A percentile compares a stretch with the other conserved stretches of the same genome.
Conservation (phyloP, 23 red algal genomes). For the Gracilaria gracilis region DNA sequence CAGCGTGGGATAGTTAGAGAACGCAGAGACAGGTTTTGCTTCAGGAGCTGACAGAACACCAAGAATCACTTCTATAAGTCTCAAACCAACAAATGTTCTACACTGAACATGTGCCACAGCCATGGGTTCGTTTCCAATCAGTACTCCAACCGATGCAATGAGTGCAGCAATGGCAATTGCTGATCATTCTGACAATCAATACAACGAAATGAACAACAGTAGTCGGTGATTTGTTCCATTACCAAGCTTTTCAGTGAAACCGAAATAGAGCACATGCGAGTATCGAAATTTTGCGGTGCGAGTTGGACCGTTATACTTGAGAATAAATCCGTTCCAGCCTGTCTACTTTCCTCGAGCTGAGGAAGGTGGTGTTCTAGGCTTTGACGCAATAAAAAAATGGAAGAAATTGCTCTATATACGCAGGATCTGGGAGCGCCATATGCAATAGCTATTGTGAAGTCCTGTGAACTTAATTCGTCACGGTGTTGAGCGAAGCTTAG, state of each 20-base stretch:
- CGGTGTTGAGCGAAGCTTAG: conserved; percentile 1
- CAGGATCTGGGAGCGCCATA: conserved; percentile 22
- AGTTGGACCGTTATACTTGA: conserved; percentile 62
- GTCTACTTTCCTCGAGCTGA: conserved; percentile 28
- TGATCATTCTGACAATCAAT: too few species aligned
- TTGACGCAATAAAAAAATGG: conserved; percentile 50
- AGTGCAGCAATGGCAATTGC: too few species aligned
- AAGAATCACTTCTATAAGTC: too few species aligned
- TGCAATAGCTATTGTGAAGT: conserved; percentile 47
- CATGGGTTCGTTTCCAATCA: too few species aligned
- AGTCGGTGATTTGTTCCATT: too few species aligned
- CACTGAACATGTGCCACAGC: too few species aligned
- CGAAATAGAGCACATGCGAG: conserved; percentile 36
- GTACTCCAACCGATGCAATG: too few species aligned
- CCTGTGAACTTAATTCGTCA: background rate
- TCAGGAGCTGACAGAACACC: too few species aligned
- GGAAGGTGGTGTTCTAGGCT: conserved; percentile 5
- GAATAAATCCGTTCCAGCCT: conserved; percentile 54
- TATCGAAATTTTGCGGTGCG: conserved; percentile 36
- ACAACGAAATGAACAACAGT: too few species aligned
- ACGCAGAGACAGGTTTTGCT: too few species aligned
- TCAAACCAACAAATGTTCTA: too few species aligned
- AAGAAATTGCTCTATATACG: conserved; percentile 50
- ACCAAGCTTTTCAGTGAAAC: conserved; percentile 41
- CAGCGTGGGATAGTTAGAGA: too few species aligned